phyloP scores from a whole-genome alignment of 2,329 filamentous ascomycete species.

The Pseudocercospora eumusae region DNA sequence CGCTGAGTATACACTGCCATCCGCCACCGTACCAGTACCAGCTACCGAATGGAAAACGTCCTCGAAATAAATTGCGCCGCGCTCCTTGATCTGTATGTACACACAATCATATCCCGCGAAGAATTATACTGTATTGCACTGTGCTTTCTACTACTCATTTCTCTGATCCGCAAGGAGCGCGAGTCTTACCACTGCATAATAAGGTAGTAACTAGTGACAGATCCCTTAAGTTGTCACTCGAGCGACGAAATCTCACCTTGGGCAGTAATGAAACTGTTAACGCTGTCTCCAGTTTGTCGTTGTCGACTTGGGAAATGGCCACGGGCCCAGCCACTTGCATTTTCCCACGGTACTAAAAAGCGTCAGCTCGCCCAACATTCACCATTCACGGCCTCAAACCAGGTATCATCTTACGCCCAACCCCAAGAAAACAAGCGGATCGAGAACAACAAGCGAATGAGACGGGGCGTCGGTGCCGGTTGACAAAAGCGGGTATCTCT shows the following conservation, averaged over 20 bases:
- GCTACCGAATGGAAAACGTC: not conserved
- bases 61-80: not conserved
- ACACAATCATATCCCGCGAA: too few species aligned
- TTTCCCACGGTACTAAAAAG: not conserved
- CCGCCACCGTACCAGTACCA: not conserved
- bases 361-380: constrained; percentile 1
- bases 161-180: too few species aligned
- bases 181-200: too few species aligned
- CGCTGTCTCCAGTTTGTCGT: not conserved
- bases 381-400: not conserved
- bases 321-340: not conserved
- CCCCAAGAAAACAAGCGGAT: not conserved
- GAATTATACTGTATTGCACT: too few species aligned
- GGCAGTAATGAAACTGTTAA: not conserved
- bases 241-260: not conserved
- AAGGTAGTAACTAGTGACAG: not conserved
- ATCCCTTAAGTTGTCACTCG: not conserved
- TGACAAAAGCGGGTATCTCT: not conserved
- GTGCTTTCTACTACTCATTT: too few species aligned
- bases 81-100: not conserved
- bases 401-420: not conserved
- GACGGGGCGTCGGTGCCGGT: not conserved
- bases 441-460: not conserved
- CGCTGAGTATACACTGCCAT: not conserved
- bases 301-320: not conserved